phyloP scores from a whole-genome alignment of 441 rosid species.

The Brassica hybrid region DNA sequence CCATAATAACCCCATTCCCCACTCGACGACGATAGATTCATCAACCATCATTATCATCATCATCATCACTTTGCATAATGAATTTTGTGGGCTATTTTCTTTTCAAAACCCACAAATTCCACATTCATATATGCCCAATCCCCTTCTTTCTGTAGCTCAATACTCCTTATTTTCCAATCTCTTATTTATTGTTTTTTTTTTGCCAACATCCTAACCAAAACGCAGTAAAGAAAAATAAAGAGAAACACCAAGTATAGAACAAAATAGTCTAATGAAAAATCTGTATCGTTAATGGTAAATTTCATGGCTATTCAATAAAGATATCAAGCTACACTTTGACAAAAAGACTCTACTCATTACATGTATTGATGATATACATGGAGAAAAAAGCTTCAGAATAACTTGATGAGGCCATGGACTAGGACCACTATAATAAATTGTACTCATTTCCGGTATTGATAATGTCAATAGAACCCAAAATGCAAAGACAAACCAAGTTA shows the following conservation, averaged over 20 bases:
- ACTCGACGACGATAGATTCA: conserved; percentile 35
- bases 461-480: conserved; percentile 32
- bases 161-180: conserved; percentile 8
- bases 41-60: conserved; percentile 36
- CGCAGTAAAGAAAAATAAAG: background rate
- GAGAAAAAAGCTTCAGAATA: conserved; percentile 18
- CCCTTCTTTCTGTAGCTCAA: conserved; percentile 25
- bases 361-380: conserved; percentile 38
- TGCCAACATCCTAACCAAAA: conserved; percentile 6
- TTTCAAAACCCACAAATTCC: conserved; percentile 36
- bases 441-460: conserved; percentile 44
- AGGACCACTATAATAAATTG: conserved; percentile 45
- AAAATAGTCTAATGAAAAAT: conserved; percentile 4
- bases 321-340: conserved; percentile 44
- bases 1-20: conserved; percentile 44
- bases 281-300: background rate
- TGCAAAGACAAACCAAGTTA: conserved; percentile 40
- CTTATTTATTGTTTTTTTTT: background rate
- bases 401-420: conserved; percentile 46
- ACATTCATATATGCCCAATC: conserved; percentile 32
- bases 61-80: conserved; percentile 31
- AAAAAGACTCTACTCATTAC: conserved; percentile 25
- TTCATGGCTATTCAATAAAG: conserved; percentile 23
- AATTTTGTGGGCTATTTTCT: conserved; percentile 39
- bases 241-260: background rate